Percentiles rank a stretch among this genome's conserved stretches.
phyloP scores from a whole-genome alignment of 345 rosid genomes.

The Microcos paniculata region DNA sequence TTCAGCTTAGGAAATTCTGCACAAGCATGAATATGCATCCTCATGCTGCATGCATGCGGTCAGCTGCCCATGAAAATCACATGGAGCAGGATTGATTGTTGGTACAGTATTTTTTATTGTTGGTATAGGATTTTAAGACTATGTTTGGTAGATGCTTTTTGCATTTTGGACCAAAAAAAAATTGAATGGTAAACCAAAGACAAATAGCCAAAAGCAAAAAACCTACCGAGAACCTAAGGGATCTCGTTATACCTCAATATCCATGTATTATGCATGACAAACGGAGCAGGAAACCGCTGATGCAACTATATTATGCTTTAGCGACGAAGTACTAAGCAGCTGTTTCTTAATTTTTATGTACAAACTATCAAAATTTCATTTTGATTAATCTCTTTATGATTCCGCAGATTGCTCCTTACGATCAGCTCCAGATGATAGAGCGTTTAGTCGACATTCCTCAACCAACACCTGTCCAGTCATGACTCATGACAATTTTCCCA shows the following conservation, averaged over 20 bases:
- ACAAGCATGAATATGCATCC: not conserved
- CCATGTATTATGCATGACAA: not conserved
- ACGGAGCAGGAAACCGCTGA: not conserved
- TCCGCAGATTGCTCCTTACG: constrained; percentile 93
- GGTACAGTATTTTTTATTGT: not conserved
- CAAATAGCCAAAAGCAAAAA: too few species aligned
- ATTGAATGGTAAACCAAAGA: too few species aligned
- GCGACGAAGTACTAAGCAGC: not conserved
- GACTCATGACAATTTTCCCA: constrained; percentile 4
- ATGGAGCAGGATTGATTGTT: not conserved
- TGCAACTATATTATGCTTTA: not conserved
- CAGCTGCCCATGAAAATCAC: not conserved
- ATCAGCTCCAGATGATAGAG: constrained; percentile 79
- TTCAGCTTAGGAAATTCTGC: not conserved
- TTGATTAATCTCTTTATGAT: not conserved
- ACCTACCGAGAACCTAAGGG: not conserved
- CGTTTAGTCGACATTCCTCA: constrained; percentile 66
- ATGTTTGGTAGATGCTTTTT: too few species aligned
- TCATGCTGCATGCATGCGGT: not conserved
- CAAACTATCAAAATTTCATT: not conserved
- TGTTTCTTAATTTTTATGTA: not conserved
- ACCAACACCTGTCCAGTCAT: constrained; percentile 2
- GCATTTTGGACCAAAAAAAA: too few species aligned
- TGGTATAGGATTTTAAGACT: too few species aligned
- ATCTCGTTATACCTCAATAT: not conserved